phyloP scores from a whole-genome alignment of 352 stramenopile genomes.

The Phytopythium ostracodes region DNA sequence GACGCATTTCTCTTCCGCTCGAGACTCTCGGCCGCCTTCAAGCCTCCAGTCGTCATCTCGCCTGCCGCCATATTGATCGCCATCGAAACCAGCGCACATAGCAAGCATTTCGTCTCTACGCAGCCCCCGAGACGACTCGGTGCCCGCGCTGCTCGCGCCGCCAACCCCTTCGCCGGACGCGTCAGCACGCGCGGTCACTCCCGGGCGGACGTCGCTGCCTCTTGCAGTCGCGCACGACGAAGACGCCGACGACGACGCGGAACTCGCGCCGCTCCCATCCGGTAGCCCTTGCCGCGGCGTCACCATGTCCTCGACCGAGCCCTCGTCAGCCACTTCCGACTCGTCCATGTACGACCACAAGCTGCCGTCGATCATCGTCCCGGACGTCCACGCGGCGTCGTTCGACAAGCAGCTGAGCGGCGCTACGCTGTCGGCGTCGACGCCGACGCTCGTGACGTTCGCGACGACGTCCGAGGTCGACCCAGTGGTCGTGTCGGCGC shows the following conservation, averaged over 20 bases:
- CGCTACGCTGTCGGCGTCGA: neutral
- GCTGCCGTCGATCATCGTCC: conserved; percentile 1
- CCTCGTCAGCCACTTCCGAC: neutral
- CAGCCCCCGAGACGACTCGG: conserved; percentile 3
- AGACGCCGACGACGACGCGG: conserved; percentile 12
- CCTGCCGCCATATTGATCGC: neutral
- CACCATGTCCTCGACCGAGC: neutral
- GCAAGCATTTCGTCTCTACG: conserved; percentile 7
- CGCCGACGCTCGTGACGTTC: conserved; percentile 5
- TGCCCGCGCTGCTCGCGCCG: conserved; percentile 4
- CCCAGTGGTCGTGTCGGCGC: neutral
- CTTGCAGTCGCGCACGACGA: conserved; percentile 12
- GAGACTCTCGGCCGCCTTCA: neutral
- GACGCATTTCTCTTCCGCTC: neutral
- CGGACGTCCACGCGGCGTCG: neutral
- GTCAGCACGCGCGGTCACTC: too few species aligned
- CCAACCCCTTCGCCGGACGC: neutral
- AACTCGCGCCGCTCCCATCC: conserved; percentile 17
- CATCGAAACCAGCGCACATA: neutral
- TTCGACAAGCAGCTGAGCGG: neutral
- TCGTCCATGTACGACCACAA: neutral
- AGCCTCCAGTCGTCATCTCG: neutral
- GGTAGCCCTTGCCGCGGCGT: neutral
- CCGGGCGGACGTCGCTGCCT: neutral
- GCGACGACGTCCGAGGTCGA: neutral